Conservation (phyloP, 1,284 basidiomycete species). For the Leccinum colubrinum region DNA sequence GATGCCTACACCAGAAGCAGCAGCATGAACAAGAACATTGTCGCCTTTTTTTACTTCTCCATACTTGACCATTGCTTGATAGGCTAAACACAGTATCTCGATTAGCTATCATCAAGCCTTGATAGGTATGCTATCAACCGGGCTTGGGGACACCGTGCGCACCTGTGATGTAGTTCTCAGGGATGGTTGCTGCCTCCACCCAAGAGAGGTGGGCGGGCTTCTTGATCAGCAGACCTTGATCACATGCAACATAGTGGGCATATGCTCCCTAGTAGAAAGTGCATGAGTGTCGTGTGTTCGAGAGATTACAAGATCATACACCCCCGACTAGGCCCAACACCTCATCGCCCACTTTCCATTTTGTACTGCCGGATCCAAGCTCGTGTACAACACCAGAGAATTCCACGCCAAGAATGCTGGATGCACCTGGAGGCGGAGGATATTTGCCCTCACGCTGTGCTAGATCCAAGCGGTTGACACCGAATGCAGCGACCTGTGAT, state of each 20-base stretch:
- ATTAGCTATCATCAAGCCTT: constrained; percentile 4
- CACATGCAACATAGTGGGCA: constrained; percentile 81
- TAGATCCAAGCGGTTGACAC: constrained; percentile 89
- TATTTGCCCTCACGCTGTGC: constrained; percentile 76
- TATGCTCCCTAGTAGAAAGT: constrained; percentile 72
- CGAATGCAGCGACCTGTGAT: constrained; percentile 72
- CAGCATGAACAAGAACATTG: constrained; percentile 86
- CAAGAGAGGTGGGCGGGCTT: constrained; percentile 81
- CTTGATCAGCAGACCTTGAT: constrained; percentile 65
- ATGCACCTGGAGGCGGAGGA: constrained; percentile 76
- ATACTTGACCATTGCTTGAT: constrained; percentile 75
- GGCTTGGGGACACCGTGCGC: constrained; percentile 19
- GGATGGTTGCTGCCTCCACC: constrained; percentile 83
- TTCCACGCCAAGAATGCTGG: constrained; percentile 86
- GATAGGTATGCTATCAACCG: constrained; percentile 1
- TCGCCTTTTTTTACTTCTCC: constrained; percentile 72
- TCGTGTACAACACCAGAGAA: constrained; percentile 77
- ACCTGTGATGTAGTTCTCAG: constrained; percentile 88
- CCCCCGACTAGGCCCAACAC: constrained; percentile 82
- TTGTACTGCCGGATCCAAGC: constrained; percentile 51
- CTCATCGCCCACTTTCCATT: constrained; percentile 77
- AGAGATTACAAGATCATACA: constrained; percentile 33
- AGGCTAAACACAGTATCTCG: constrained; percentile 48
- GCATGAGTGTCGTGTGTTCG: constrained; percentile 7
- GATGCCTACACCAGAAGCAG: constrained; percentile 88